Conservation (phyloP, 345 rosid genomes). For the Brassica carinata region DNA sequence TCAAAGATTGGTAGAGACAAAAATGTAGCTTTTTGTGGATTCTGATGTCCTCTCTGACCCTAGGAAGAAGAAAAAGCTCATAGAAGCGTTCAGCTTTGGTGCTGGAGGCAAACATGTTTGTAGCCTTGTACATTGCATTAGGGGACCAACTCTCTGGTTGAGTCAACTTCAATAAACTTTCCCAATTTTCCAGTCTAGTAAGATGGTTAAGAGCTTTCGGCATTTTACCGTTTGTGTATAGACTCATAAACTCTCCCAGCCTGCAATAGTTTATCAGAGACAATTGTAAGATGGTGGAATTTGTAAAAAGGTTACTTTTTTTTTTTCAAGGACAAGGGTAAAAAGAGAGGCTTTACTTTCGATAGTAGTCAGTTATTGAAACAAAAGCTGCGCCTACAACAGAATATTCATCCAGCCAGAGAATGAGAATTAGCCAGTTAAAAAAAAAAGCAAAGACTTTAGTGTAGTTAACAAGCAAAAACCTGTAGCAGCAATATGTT, state of each 20-base stretch:
- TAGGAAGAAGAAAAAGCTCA: constrained; percentile 17
- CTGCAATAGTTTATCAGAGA: neutral
- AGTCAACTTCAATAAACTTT: neutral
- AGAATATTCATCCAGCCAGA: no score
- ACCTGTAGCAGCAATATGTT: neutral
- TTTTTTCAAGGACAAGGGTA: neutral
- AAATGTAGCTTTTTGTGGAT: neutral
- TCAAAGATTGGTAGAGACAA: neutral
- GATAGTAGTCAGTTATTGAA: neutral
- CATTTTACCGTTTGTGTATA: neutral
- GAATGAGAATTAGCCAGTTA: neutral
- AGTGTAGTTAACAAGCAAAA: neutral
- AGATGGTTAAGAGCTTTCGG: neutral
- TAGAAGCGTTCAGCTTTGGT: constrained; percentile 16
- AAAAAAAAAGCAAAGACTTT: no score
- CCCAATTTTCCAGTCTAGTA: neutral
- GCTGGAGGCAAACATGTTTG: neutral
- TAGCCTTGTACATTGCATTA: neutral
- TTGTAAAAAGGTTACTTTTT: no score
- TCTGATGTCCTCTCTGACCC: constrained; percentile 13
- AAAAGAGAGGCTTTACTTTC: neutral
- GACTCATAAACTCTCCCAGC: neutral
- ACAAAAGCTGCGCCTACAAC: neutral
- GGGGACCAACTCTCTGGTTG: neutral
- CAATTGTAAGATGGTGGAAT: no score